phyloP scores from a whole-genome alignment of 108 stramenopile genomes.

The Pseudonitzschia multiseries region DNA sequence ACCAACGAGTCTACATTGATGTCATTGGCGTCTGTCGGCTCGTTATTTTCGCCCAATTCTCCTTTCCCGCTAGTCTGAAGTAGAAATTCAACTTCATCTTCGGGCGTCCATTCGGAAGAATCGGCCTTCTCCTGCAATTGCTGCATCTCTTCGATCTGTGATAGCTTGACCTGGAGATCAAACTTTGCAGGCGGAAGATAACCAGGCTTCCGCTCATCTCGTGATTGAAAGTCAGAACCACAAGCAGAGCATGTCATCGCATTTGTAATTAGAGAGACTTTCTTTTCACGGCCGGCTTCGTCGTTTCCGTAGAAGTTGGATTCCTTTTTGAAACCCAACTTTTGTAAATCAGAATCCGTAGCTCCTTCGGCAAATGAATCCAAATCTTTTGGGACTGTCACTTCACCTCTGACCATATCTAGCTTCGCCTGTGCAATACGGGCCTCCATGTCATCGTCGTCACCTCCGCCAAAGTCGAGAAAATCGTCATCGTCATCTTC shows the following conservation, averaged over 20 bases:
- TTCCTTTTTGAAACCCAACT: constrained; percentile 76
- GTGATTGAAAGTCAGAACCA: constrained; percentile 79
- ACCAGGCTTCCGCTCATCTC: constrained; percentile 66
- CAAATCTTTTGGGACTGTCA: constrained; percentile 54
- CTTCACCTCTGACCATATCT: constrained; percentile 48
- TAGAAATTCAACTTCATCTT: constrained; percentile 86
- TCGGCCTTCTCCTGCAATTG: constrained; percentile 74
- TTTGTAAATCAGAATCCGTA: constrained; percentile 43
- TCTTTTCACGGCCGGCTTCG: constrained; percentile 68
- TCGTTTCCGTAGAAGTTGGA: constrained; percentile 77
- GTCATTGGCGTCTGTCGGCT: constrained; percentile 24
- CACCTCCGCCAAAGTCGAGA: constrained; percentile 25
- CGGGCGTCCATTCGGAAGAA: constrained; percentile 73
- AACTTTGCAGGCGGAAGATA: constrained; percentile 79
- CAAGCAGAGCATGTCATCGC: constrained; percentile 86
- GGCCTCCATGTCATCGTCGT: constrained; percentile 56
- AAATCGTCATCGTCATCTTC: constrained; percentile 33
- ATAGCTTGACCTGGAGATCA: constrained; percentile 63
- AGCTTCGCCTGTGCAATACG: constrained; percentile 43
- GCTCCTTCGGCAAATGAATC: constrained; percentile 51
- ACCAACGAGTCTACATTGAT: constrained; percentile 73
- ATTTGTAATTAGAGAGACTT: constrained; percentile 64
- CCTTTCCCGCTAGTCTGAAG: constrained; percentile 54
- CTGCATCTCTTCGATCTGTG: constrained; percentile 79
- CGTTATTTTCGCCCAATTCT: constrained; percentile 13